These are phyloP conservation scores for Golovinomyces cichoracearum DNA, from an alignment of 2,329 filamentous ascomycete genomes.

Conservation along the genomic window DNA sequence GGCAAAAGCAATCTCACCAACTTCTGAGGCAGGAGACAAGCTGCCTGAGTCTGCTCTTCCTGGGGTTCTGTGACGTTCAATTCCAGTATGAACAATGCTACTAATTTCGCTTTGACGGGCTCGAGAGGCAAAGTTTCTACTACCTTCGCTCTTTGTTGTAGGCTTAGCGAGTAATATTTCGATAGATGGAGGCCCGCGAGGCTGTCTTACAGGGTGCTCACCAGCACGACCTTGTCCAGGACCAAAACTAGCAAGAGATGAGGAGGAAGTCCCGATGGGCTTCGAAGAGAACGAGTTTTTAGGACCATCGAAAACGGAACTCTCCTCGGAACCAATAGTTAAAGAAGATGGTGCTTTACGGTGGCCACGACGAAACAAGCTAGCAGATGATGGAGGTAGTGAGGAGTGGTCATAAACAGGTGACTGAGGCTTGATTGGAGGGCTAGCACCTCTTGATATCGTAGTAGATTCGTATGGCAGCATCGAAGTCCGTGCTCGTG, in stretches of 20 bases:
- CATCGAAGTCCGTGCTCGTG: conserved; percentile 54
- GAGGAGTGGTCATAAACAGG: conserved; percentile 44
- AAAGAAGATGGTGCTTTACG: conserved; percentile 53
- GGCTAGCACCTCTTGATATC: conserved; percentile 35
- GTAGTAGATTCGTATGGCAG: conserved; percentile 33
- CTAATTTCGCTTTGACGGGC: conserved; percentile 78
- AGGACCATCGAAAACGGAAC: conserved; percentile 15
- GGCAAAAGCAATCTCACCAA: conserved; percentile 37
- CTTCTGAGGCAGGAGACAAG: conserved; percentile 76
- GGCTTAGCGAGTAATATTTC: conserved; percentile 79
- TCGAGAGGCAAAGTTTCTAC: conserved; percentile 88
- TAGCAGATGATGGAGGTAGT: conserved; percentile 65
- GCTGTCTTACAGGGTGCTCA: conserved; percentile 81
- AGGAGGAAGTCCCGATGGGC: conserved; percentile 53
- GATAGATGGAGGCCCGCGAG: conserved; percentile 68
- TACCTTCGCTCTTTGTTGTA: conserved; percentile 78
- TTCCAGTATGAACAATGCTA: conserved; percentile 70
- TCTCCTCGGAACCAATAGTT: conserved; percentile 18
- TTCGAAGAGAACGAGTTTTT: conserved; percentile 43
- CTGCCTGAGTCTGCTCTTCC: conserved; percentile 46
- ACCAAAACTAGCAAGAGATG: conserved; percentile 56
- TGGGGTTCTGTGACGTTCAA: conserved; percentile 52
- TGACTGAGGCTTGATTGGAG: conserved; percentile 40
- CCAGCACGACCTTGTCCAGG: conserved; percentile 81
- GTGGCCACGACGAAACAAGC: conserved; percentile 78